These are phyloP conservation scores for Tetrahymena malaccensis DNA, from an alignment of 73 alveolate species.

Conservation along the genomic window DNA sequence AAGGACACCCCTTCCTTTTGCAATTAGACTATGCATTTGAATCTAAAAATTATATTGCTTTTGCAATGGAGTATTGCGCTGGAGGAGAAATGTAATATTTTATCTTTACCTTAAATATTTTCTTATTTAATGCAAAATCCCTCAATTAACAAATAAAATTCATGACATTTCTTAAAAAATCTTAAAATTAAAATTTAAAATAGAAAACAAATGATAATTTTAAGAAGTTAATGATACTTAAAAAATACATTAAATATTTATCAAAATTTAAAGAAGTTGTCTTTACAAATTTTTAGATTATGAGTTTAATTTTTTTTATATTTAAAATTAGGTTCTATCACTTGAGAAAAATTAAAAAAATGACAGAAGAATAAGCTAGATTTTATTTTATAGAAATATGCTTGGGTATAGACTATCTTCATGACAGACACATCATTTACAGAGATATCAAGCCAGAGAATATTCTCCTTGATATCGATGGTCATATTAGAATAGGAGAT, in stretches of 20 bases:
- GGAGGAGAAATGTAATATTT: slow-evolving; percentile 22
- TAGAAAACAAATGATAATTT: no score
- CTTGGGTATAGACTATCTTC: slow-evolving; percentile 65
- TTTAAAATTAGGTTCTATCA: background rate
- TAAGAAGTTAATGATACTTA: no score
- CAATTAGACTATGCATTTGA: slow-evolving; percentile 26
- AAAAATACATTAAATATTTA: no score
- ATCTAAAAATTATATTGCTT: slow-evolving; percentile 20
- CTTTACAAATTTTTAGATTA: no score
- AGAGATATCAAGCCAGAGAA: slow-evolving; percentile 87
- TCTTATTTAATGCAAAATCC: no score
- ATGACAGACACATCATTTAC: slow-evolving; percentile 61
- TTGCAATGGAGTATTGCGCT: slow-evolving; percentile 23
- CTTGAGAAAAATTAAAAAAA: slow-evolving; percentile 7
- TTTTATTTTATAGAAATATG: slow-evolving; percentile 58
- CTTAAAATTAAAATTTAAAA: no score
- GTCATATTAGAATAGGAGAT: slow-evolving; percentile 46
- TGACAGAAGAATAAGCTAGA: slow-evolving; percentile 55
- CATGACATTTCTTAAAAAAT: no score
- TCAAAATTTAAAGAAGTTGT: no score
- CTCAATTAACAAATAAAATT: no score
- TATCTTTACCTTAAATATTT: no score
- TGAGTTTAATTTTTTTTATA: background rate
- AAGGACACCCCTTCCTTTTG: slow-evolving; percentile 26
- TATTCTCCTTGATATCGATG: slow-evolving; percentile 41